These are phyloP conservation scores for Lactuca sativa DNA, from an alignment of 129 eudicot genomes.

Conservation along the genomic window DNA sequence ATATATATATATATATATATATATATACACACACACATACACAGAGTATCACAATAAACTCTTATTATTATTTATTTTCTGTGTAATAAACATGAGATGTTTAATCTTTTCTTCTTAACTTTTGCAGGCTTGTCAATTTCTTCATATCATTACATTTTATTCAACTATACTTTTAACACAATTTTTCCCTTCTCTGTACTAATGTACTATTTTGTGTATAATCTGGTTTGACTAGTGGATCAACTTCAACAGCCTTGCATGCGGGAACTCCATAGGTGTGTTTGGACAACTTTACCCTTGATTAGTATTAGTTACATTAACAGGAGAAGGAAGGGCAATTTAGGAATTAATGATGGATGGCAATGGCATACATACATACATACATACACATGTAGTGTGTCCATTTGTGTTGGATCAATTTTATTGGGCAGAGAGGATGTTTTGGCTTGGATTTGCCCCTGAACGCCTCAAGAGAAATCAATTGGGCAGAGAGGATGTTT, in stretches of 20 bases:
- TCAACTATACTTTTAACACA: conserved; percentile 78
- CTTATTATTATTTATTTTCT: conserved; percentile 25
- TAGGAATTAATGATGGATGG: conserved; percentile 13
- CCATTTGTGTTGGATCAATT: conserved; percentile 89
- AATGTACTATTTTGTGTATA: conserved; percentile 12
- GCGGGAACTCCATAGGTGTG: conserved; percentile 92
- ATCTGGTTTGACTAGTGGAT: conserved; percentile 53
- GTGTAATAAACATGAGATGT: conserved; percentile 7
- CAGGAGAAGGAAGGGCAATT: neutral
- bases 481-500: conserved; percentile 23
- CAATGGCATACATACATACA: too few species aligned
- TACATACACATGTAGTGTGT: conserved; percentile 59
- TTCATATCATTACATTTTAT: conserved; percentile 83
- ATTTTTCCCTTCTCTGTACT: conserved; percentile 21
- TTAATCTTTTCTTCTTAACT: neutral
- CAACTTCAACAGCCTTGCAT: conserved; percentile 90
- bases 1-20: too few species aligned
- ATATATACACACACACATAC: too few species aligned
- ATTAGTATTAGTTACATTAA: neutral
- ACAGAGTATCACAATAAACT: conserved; percentile 11
- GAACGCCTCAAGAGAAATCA: conserved; percentile 67
- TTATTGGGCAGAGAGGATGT: conserved; percentile 99
- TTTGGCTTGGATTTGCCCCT: conserved; percentile 90
- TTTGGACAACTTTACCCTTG: conserved; percentile 9
- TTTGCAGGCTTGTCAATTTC: conserved; percentile 82